Base-by-base conservation (phyloP, 2,329 filamentous ascomycete genomes). In the Beauveria bassiana region DNA sequence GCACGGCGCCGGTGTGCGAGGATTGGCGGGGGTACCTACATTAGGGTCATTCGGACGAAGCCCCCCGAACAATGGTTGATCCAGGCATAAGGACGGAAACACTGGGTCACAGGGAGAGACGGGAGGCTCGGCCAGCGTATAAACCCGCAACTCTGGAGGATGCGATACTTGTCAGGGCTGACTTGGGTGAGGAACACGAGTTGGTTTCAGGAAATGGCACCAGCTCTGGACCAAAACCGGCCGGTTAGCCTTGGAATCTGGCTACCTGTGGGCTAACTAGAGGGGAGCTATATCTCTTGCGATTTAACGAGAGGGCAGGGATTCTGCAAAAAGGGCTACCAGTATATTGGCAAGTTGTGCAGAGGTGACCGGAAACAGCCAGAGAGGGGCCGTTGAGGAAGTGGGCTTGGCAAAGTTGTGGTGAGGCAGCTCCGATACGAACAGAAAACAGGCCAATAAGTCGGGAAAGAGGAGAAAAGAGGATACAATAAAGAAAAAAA, bases 11-110 rank as follows among this genome's bases (percentile, higher is more conserved):
- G 24, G 34, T 59, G 16, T 59, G 40, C 56, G 31, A 50, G 31
- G 56, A 50, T 42, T 58, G 45, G 28, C 31, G 46, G 56, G 34
- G 26, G 56, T 59, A 59, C 56, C 56, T 59, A 59, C 56, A 59
- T 59, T 59, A 59, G 56, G 56, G 56, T 50, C 34, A 10, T 49
- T 46, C 45, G 56, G 46, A 59, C 43, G 43, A 50, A 46, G 43
- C 45, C 56, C 50, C 45, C 55, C 55, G 55, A 59, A 59, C 55
- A 59, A 59, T 59, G 45, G 31, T 16, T 16, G 31, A 34, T 3
- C 10, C 12, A 49, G 24, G n/a, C 20, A 31, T 24, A 5, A 46
- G 31, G 45, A 49, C 28, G 31, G 9, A 58, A 58, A 40, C 12
- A 59, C 54, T 57, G 55, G 55, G 55, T 46, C 55, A 43, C 24